phyloP scores from a whole-genome alignment of 202 grass and related monocot species.

The Zizania palustris region DNA sequence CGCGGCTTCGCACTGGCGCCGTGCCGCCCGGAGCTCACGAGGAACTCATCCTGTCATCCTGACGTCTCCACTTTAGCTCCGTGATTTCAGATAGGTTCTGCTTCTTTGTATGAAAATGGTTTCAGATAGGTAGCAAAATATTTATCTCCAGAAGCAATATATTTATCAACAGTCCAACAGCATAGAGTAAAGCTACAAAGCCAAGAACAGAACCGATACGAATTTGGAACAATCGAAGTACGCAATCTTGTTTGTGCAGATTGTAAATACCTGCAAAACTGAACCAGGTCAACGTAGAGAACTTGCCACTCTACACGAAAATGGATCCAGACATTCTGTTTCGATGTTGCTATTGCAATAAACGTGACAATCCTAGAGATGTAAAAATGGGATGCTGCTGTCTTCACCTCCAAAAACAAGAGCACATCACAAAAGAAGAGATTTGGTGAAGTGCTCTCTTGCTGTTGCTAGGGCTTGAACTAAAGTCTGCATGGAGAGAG shows the following conservation, averaged over 20 bases:
- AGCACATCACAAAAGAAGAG: conserved; percentile 80
- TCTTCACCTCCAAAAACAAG: conserved; percentile 2
- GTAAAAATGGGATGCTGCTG: conserved; percentile 1
- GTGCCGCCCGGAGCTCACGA: too few relatives aligned
- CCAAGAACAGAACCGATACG: not conserved
- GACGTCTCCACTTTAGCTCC: not conserved
- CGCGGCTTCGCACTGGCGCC: too few relatives aligned
- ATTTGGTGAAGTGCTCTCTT: conserved; percentile 88
- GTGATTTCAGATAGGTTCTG: not conserved
- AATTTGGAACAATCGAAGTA: conserved; percentile 26
- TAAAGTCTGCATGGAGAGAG: conserved; percentile 68
- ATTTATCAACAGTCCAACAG: not conserved
- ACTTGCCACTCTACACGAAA: conserved; percentile 25
- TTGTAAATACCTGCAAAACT: conserved; percentile 35
- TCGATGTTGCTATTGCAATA: conserved; percentile 19
- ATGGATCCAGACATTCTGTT: conserved; percentile 20
- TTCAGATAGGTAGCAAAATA: not conserved
- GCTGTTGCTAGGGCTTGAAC: conserved; percentile 82
- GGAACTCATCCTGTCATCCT: too few relatives aligned
- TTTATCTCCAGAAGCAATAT: not conserved
- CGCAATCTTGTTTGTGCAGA: conserved; percentile 2
- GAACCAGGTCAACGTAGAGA: not conserved
- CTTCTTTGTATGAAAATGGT: too few relatives aligned
- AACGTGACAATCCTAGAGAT: conserved; percentile 4
- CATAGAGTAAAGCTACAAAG: not conserved